These are phyloP conservation scores for Irpex sp. DNA, from an alignment of 1,284 basidiomycete species.

Conservation along the genomic window DNA sequence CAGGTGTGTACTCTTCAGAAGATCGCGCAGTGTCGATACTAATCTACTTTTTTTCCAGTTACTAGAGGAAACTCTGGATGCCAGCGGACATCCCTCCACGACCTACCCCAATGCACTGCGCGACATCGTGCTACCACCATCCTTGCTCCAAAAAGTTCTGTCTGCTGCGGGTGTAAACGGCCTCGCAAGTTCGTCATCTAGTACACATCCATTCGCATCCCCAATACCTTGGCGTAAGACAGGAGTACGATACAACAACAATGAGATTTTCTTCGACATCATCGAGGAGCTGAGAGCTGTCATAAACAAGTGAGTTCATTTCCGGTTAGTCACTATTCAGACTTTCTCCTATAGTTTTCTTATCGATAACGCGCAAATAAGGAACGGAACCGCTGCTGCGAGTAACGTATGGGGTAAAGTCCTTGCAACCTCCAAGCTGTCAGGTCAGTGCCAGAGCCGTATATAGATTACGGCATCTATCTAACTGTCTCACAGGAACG, in stretches of 20 bases:
- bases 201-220: slow-evolving; percentile 76
- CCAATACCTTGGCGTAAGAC: slow-evolving; percentile 93
- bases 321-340: not conserved
- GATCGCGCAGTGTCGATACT: not conserved
- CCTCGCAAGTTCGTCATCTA: slow-evolving; percentile 28
- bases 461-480: not conserved
- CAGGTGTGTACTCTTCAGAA: slow-evolving; percentile 48
- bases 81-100: slow-evolving; percentile 87
- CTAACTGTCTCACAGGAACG: slow-evolving; percentile 47
- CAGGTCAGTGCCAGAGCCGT: slow-evolving; percentile 41
- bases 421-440: slow-evolving; percentile 77
- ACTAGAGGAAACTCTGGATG: slow-evolving; percentile 91
- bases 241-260: slow-evolving; percentile 80
- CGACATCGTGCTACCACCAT: slow-evolving; percentile 88
- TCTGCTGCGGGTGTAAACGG: slow-evolving; percentile 49
- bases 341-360: not conserved
- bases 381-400: slow-evolving; percentile 70
- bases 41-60: slow-evolving; percentile 43
- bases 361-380: slow-evolving; percentile 27
- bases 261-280: slow-evolving; percentile 94
- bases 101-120: slow-evolving; percentile 90
- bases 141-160: slow-evolving; percentile 71
- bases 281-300: slow-evolving; percentile 80
- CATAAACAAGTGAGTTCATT: slow-evolving; percentile 64
- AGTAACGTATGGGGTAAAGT: slow-evolving; percentile 78